A percentile compares a stretch with the other conserved stretches of the same genome.
phyloP scores from a whole-genome alignment of 345 rosid species.

The Corchorus olitorius region DNA sequence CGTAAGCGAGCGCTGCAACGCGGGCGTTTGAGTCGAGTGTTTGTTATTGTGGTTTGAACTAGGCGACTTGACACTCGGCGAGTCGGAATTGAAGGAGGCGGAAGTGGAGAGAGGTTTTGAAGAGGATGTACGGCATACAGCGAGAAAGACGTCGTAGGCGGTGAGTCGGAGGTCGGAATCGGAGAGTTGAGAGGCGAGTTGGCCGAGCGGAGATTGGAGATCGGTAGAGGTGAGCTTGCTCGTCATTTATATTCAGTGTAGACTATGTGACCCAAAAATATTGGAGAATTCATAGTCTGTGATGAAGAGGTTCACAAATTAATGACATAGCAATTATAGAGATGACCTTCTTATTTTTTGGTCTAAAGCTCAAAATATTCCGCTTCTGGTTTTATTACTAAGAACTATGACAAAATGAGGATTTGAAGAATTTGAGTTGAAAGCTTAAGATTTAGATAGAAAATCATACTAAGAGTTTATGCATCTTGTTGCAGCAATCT shows the following conservation, averaged over 20 bases:
- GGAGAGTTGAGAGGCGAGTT: constrained; percentile 64
- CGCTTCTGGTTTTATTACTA: neutral
- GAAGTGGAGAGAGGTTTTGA: constrained; percentile 61
- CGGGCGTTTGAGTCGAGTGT: constrained; percentile 50
- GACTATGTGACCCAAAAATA: neutral
- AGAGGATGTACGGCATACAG: constrained; percentile 79
- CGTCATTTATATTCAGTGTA: constrained; percentile 19
- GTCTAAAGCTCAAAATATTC: neutral
- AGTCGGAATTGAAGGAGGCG: constrained; percentile 45
- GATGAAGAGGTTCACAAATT: neutral
- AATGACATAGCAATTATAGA: neutral
- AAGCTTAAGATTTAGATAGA: constrained; percentile 1
- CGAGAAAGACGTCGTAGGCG: constrained; percentile 93
- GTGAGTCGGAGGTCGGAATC: constrained; percentile 82
- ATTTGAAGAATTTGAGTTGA: neutral
- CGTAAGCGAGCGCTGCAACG: constrained; percentile 83
- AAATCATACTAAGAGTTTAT: neutral
- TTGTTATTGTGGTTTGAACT: constrained; percentile 19
- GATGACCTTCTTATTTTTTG: neutral
- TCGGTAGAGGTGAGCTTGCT: constrained; percentile 35
- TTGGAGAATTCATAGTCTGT: constrained; percentile 4
- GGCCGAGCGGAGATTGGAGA: constrained; percentile 80
- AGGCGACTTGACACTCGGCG: constrained; percentile 34
- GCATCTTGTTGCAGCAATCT: neutral
- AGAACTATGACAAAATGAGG: neutral